A percentile compares a stretch with the other conserved stretches of the same genome.
Evolutionary conservation across 2,329 filamentous ascomycete species (phyloP).

Genomic region (Cordyceps militaris): DNA sequence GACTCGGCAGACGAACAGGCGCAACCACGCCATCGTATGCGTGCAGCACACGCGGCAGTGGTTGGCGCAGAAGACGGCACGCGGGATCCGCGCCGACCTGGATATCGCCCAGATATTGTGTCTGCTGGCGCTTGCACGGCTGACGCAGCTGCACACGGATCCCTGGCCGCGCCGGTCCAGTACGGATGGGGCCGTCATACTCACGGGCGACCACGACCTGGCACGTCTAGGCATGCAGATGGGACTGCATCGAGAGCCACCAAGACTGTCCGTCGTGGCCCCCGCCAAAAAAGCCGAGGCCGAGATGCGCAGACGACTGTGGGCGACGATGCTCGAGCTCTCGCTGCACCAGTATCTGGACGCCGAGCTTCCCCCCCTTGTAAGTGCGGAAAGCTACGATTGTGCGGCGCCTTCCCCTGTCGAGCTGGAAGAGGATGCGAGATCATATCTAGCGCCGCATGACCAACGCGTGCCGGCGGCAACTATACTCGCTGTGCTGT

Average conservation of each 20-base stretch:
- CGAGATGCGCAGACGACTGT: constrained; percentile 42
- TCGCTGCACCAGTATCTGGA: constrained; percentile 37
- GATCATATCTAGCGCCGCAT: neutral
- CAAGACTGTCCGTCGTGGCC: constrained; percentile 32
- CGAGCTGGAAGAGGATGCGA: neutral
- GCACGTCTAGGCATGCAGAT: constrained; percentile 40
- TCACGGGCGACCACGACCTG: constrained; percentile 13
- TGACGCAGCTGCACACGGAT: constrained; percentile 15
- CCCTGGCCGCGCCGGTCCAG: neutral
- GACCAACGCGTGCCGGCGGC: constrained; percentile 25
- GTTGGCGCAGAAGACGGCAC: constrained; percentile 14
- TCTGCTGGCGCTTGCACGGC: constrained; percentile 23
- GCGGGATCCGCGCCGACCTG: constrained; percentile 4
- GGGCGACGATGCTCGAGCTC: constrained; percentile 42
- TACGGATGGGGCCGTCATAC: neutral
- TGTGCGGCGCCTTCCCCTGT: constrained; percentile 18
- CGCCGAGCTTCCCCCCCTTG: constrained; percentile 36
- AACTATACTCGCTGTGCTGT: constrained; percentile 17
- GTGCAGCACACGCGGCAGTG: constrained; percentile 20
- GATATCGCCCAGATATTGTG: constrained; percentile 24
- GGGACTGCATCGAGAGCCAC: constrained; percentile 43
- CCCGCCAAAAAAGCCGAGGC: constrained; percentile 25
- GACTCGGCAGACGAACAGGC: neutral
- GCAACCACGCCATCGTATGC: constrained; percentile 17
- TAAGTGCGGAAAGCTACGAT: constrained; percentile 37